phyloP scores from a whole-genome alignment of 164 flowering plant genomes.

The Echeveria elegans region DNA sequence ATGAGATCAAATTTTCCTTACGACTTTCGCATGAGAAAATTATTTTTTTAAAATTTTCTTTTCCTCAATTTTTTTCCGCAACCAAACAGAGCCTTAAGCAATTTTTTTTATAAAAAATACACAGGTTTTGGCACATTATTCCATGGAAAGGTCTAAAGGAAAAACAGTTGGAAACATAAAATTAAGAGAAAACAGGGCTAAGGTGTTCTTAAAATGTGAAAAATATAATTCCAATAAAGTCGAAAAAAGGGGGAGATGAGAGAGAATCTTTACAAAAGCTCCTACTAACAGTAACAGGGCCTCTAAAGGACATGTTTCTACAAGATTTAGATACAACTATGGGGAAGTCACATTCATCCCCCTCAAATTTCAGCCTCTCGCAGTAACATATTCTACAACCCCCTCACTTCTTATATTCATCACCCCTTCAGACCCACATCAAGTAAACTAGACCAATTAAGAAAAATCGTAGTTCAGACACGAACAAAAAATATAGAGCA shows the following conservation, averaged over 20 bases:
- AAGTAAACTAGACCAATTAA: constrained; percentile 11
- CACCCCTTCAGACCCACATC: background rate
- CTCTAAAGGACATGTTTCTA: background rate
- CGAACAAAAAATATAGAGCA: background rate
- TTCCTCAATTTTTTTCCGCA: too few relatives aligned
- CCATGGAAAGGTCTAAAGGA: too few relatives aligned
- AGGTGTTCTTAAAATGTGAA: too few relatives aligned
- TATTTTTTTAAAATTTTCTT: too few relatives aligned
- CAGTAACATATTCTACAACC: constrained; percentile 4
- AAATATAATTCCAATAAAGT: background rate
- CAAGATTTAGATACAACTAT: constrained; percentile 1
- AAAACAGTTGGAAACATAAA: too few relatives aligned
- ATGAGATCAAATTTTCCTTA: too few relatives aligned
- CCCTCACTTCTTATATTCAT: constrained; percentile 10
- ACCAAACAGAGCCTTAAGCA: too few relatives aligned
- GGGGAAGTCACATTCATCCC: background rate
- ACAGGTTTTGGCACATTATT: too few relatives aligned
- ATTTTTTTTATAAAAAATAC: too few relatives aligned
- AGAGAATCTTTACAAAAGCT: background rate
- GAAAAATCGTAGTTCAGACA: background rate
- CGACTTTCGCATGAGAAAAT: too few relatives aligned
- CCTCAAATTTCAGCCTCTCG: background rate
- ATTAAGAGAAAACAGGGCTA: too few relatives aligned
- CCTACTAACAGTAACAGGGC: background rate
- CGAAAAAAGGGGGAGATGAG: background rate